A percentile compares a stretch with the other conserved stretches of the same genome.
Evolutionary conservation across 805 yeast genomes (phyloP).

Genomic region (Yarrowia bubula): DNA sequence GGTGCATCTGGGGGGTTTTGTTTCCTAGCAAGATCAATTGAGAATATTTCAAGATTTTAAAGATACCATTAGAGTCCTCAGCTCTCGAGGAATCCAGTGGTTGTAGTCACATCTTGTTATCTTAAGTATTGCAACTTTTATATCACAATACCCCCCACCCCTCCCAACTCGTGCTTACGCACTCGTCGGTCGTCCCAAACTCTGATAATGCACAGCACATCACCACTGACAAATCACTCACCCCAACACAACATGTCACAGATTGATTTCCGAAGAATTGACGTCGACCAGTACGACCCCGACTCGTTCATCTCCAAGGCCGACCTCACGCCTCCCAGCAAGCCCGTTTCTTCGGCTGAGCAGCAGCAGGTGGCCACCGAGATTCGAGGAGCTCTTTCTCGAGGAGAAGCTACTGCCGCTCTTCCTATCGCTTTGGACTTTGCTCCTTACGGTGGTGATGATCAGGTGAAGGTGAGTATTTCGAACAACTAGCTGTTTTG

Average conservation of each 20-base stretch:
- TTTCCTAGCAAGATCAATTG: too few species aligned
- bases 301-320: conserved; percentile 62
- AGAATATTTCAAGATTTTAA: too few species aligned
- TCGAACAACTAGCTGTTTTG: too few species aligned
- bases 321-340: conserved; percentile 60
- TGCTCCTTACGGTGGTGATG: conserved; percentile 83
- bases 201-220: conserved; percentile 24
- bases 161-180: neutral
- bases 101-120: neutral
- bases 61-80: too few species aligned
- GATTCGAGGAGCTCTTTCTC: conserved; percentile 60
- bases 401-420: conserved; percentile 72
- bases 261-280: conserved; percentile 65
- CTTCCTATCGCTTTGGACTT: conserved; percentile 58
- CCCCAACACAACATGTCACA: conserved; percentile 13
- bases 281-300: conserved; percentile 86
- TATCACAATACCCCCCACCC: neutral
- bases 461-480: conserved; percentile 47
- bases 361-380: conserved; percentile 54
- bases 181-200: neutral
- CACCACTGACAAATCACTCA: conserved; percentile 18
- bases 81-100: too few species aligned
- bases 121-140: neutral
- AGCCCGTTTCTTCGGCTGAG: conserved; percentile 52
- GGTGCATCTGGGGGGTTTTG: too few species aligned